Conservation (phyloP, 106 monocot species). For the Amphibolis antarctica region DNA sequence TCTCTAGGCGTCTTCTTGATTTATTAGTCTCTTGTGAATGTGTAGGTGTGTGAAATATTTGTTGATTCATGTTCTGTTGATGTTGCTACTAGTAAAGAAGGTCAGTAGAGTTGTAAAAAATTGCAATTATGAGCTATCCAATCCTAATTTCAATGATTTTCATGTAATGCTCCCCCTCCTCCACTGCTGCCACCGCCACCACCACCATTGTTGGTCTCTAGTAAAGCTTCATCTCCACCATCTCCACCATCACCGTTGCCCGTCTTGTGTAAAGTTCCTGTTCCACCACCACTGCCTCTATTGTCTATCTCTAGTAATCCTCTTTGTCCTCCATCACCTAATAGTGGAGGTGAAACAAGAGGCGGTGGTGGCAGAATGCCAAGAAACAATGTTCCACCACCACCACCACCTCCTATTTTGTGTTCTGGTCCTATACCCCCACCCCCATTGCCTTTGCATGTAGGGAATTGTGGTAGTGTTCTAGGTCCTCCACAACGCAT, state of each 20-base stretch:
- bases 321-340: too few relatives aligned
- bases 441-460: conserved; percentile 23
- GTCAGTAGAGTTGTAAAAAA: conserved; percentile 84
- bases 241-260: conserved; percentile 29
- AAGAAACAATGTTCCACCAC: too few relatives aligned
- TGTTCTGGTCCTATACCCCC: conserved; percentile 13
- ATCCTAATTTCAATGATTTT: conserved; percentile 71
- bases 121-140: conserved; percentile 98
- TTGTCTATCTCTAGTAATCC: neutral
- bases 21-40: neutral
- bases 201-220: conserved; percentile 1
- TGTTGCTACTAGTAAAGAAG: conserved; percentile 46
- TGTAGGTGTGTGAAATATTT: neutral
- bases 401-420: conserved; percentile 9
- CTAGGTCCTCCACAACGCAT: conserved; percentile 37
- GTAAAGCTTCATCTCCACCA: conserved; percentile 25
- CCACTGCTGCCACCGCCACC: conserved; percentile 11
- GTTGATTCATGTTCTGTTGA: neutral
- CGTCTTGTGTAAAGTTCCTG: too few relatives aligned
- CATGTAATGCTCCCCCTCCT: too few relatives aligned
- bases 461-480: conserved; percentile 15
- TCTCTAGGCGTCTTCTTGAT: neutral
- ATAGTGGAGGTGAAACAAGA: neutral
- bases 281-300: too few relatives aligned
- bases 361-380: too few relatives aligned